phyloP scores from a whole-genome alignment of 139 green algal species.

The Deuterostichococcus epilithicus region DNA sequence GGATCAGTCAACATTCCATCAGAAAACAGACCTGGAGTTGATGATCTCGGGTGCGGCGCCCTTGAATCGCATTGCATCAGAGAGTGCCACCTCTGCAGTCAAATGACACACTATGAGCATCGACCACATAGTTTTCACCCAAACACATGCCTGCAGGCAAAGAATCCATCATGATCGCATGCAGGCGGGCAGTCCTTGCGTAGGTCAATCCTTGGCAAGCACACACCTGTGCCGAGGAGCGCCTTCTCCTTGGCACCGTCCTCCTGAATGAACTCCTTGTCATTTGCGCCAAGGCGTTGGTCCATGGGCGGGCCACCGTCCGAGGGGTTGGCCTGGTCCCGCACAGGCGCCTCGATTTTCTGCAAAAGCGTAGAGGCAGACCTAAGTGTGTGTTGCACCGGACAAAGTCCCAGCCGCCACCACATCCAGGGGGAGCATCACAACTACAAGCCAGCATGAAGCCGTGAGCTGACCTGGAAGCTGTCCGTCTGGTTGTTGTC shows the following conservation, averaged over 20 bases:
- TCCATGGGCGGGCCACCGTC: not conserved
- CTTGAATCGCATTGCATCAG: not conserved
- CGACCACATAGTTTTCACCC: not conserved
- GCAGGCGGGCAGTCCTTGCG: not conserved
- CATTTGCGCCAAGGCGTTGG: conserved; percentile 2
- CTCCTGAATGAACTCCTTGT: conserved; percentile 2
- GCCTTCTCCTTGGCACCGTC: conserved; percentile 5
- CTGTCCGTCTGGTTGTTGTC: not conserved
- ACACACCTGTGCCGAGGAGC: not conserved
- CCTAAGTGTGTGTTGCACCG: too few relatives aligned
- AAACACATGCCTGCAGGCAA: not conserved
- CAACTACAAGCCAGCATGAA: too few relatives aligned
- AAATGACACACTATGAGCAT: not conserved
- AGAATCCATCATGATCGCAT: not conserved
- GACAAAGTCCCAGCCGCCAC: too few relatives aligned
- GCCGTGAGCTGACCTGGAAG: too few relatives aligned
- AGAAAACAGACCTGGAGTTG: conserved; percentile 22
- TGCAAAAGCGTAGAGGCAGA: not conserved
- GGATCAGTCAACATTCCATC: too few relatives aligned
- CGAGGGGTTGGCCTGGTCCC: not conserved
- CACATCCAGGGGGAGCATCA: not conserved
- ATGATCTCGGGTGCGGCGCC: conserved; percentile 40
- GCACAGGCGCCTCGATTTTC: conserved; percentile 15
- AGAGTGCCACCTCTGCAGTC: not conserved
- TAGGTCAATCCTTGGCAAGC: not conserved